Conservation (phyloP, 139 green algal species). For the Asterochloris erici region DNA sequence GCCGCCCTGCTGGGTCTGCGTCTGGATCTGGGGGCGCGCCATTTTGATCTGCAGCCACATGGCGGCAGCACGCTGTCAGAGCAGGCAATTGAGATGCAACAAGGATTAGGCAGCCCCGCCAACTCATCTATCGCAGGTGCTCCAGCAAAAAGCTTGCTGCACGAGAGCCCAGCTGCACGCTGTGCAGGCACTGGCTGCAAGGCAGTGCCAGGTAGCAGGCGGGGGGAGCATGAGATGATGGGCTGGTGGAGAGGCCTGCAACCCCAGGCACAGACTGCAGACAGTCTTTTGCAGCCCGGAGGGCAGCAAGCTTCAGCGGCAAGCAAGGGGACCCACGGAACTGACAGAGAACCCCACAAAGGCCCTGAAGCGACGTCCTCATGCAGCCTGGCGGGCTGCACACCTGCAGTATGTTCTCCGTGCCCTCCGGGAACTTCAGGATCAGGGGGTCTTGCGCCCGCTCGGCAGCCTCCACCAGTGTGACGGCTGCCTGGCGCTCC, state of each 20-base stretch:
- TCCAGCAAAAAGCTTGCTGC: not conserved
- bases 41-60: slow-evolving; percentile 41
- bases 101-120: not conserved
- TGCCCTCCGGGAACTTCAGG: not conserved
- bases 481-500: slow-evolving; percentile 51
- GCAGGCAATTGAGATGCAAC: not conserved
- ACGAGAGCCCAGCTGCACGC: not conserved
- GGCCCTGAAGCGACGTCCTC: not conserved
- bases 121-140: not conserved
- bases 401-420: slow-evolving; percentile 9
- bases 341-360: not conserved
- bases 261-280: no score
- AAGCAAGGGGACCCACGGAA: not conserved
- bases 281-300: not conserved
- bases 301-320: not conserved
- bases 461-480: slow-evolving; percentile 12
- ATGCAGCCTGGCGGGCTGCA: not conserved
- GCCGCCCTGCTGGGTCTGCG: slow-evolving; percentile 15
- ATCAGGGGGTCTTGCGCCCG: not conserved
- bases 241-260: no score
- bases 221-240: no score
- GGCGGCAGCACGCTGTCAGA: not conserved
- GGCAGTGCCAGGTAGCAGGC: not conserved
- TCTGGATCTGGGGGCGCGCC: slow-evolving; percentile 41
- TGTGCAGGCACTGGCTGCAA: not conserved